These are phyloP conservation scores for Ammopiptanthus mongolicus DNA, from an alignment of 306 rosid genomes.

Conservation along the genomic window DNA sequence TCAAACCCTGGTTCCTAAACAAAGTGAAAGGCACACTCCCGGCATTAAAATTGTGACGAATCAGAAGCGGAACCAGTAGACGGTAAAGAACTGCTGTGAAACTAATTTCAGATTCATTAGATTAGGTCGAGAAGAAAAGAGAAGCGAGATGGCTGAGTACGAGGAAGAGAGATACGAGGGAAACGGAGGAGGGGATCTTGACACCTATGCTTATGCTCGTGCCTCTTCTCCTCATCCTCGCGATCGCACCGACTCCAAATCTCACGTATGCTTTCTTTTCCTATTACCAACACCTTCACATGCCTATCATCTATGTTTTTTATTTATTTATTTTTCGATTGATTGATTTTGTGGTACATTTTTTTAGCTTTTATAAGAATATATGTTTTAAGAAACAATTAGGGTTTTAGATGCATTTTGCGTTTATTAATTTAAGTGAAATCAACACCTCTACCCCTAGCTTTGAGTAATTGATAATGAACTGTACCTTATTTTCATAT, in stretches of 20 bases:
- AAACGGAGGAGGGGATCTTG: conserved; percentile 54
- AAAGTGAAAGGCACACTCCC: too few species aligned
- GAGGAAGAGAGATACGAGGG: conserved; percentile 72
- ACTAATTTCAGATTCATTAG: too few species aligned
- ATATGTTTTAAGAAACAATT: neutral
- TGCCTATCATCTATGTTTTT: neutral
- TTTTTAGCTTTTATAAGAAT: too few species aligned
- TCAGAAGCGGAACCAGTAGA: too few species aligned
- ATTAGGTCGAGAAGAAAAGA: too few species aligned
- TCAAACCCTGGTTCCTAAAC: too few species aligned
- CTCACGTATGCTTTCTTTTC: conserved; percentile 39
- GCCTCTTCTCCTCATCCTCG: conserved; percentile 65
- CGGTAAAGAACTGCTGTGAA: too few species aligned
- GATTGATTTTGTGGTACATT: too few species aligned
- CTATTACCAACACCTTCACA: too few species aligned
- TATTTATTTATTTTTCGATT: neutral
- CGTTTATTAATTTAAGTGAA: neutral
- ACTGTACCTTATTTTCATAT: neutral
- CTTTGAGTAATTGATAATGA: too few species aligned
- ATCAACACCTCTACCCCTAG: too few species aligned
- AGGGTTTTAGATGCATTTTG: conserved; percentile 21
- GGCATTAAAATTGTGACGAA: too few species aligned
- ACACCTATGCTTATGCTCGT: conserved; percentile 1
- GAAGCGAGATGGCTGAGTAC: conserved; percentile 61
- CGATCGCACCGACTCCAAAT: conserved; percentile 64